Evolutionary conservation across 23 red algal species (phyloP), one percentile per base, ranked within the genome.

Genomic region (Gracilaria gracilis): DNA sequence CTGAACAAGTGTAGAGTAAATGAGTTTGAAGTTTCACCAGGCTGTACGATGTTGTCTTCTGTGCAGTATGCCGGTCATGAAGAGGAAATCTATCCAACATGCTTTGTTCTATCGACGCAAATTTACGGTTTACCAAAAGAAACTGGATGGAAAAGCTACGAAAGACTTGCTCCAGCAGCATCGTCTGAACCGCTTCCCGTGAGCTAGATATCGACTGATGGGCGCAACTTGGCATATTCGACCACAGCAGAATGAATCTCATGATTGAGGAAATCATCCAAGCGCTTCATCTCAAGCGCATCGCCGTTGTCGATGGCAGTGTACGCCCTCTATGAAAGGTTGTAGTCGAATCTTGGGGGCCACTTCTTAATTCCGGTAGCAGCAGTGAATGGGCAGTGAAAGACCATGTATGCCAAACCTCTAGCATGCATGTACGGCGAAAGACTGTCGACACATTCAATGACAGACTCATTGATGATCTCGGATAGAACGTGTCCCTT

Each of bases 271-370:
- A 98, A 98, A 4, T 83, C 74, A 24, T 98, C 96, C 57, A 98
- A 54, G 53, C 79, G 73, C 29, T 49, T 35, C 81, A 81, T 89
- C 58, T 98, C 86, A 15, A 93, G 83, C 25, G 89, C 55, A 40
- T 98, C 81, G n/a, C 83, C 82, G 29, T 88, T 80, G 59, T 98
- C 96, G 24, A 93, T 80, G 36, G 88, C 89, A 57, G 90, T 89
- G 87, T 91, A 98, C 15, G 93, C 93, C 85, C 95, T 90, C 64
- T 98, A 93, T 25, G 93, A 86, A 37, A 98, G 80, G 59, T 93
- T 98, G 73, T 98, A 98, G 72, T 98, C 96, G 67, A 95, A 98
- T 44, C 96, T 69, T n/a, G 96, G 96, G 28, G 96, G 93, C 96
- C 96, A 98, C 82, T 98, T 98, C 46, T 94, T 92, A 25, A 82